phyloP scores from a whole-genome alignment of 805 yeast species.

The Myxozyma geophila region DNA sequence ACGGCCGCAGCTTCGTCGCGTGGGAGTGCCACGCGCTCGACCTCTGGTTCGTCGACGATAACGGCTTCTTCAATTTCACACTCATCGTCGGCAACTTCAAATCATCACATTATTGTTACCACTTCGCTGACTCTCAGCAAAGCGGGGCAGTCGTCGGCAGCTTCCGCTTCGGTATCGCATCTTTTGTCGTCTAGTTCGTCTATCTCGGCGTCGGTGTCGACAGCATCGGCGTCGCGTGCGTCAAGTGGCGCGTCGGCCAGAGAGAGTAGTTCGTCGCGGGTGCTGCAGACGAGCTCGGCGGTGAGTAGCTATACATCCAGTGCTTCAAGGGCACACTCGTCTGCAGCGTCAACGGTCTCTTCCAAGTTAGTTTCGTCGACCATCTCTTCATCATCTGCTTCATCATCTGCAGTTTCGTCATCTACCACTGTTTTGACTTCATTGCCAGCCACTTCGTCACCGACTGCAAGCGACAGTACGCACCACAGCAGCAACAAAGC shows the following conservation, averaged over 20 bases:
- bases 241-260: no score
- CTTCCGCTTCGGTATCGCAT: no score
- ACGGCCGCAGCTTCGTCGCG: not conserved
- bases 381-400: not conserved
- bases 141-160: no score
- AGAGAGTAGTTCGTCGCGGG: no score
- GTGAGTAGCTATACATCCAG: not conserved
- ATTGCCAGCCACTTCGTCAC: slow-evolving; percentile 8
- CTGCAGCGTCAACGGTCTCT: not conserved
- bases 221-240: not conserved
- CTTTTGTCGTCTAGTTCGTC: not conserved
- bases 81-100: not conserved
- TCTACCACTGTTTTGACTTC: not conserved
- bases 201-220: not conserved
- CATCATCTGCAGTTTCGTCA: not conserved
- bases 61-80: not conserved
- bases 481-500: slow-evolving; percentile 1
- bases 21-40: not conserved
- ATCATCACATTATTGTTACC: not conserved
- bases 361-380: not conserved
- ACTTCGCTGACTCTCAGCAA: not conserved
- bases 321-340: not conserved
- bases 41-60: no score
- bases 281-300: not conserved
- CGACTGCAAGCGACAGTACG: slow-evolving; percentile 1